Evolutionary conservation across 495 filamentous ascomycete species (phyloP).

Genomic region (Aspergillus mulundensis): DNA sequence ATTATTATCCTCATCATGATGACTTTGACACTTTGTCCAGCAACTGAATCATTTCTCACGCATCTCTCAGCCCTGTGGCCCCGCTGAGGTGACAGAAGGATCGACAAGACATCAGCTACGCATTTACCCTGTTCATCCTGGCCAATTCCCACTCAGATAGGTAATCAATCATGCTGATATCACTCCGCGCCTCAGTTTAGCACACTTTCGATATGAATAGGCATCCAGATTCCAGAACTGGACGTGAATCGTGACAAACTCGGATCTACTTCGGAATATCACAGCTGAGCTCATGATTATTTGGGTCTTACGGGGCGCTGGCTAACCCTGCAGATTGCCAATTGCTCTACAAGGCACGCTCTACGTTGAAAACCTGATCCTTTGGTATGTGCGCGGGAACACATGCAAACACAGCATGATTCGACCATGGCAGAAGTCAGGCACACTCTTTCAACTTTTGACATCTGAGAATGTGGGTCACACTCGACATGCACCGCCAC

Average conservation of each 20-base stretch:
- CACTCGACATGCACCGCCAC: background rate
- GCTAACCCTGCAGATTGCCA: background rate
- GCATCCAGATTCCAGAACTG: slow-evolving; percentile 3
- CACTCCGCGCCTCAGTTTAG: background rate
- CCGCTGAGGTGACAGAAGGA: slow-evolving; percentile 8
- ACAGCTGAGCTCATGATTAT: background rate
- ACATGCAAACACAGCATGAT: background rate
- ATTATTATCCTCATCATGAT: background rate
- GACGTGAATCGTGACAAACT: background rate
- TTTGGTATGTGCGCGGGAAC: background rate
- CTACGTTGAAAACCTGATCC: background rate
- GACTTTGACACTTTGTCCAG: background rate
- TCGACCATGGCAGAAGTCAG: background rate
- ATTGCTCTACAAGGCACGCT: background rate
- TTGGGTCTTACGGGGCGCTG: background rate
- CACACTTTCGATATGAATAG: background rate
- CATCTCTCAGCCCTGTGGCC: slow-evolving; percentile 23
- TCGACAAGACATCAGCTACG: slow-evolving; percentile 12
- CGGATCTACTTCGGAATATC: background rate
- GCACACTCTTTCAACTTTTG: background rate
- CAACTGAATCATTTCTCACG: background rate
- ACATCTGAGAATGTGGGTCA: background rate
- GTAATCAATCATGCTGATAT: background rate
- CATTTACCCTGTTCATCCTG: background rate
- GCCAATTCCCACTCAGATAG: background rate